Evolutionary conservation across 768 basidiomycete species (phyloP).

Genomic region (Myochromella boudieri): DNA sequence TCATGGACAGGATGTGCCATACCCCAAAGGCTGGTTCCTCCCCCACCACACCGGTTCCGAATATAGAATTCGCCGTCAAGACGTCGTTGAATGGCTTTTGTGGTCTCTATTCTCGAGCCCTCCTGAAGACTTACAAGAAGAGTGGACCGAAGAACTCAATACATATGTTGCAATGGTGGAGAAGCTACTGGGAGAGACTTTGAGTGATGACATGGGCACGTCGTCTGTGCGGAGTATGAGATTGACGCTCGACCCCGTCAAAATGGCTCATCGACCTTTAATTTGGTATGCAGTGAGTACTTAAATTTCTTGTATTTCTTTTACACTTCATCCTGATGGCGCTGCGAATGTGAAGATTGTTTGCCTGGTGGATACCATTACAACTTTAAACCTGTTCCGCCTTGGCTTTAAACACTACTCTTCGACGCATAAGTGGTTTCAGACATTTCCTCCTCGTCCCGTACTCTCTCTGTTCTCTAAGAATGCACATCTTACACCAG

Average conservation of each 20-base stretch:
- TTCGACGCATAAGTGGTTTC: conserved; percentile 30
- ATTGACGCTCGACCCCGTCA: conserved; percentile 37
- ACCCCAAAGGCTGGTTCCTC: conserved; percentile 54
- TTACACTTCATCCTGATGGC: neutral
- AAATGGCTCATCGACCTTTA: conserved; percentile 53
- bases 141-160: conserved; percentile 2
- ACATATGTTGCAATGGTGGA: neutral
- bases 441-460: conserved; percentile 55
- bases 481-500: conserved; percentile 34
- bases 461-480: conserved; percentile 43
- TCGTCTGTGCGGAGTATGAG: neutral
- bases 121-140: neutral
- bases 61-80: conserved; percentile 22
- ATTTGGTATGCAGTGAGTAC: conserved; percentile 61
- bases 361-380: conserved; percentile 44
- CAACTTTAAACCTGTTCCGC: conserved; percentile 34
- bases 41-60: conserved; percentile 23
- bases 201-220: neutral
- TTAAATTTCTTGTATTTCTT: neutral
- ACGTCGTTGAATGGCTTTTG: conserved; percentile 1
- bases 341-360: conserved; percentile 45
- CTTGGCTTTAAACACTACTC: conserved; percentile 59
- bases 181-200: neutral
- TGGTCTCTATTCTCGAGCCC: conserved; percentile 1
- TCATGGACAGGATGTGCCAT: conserved; percentile 26